Evolutionary conservation across 495 filamentous ascomycete genomes (phyloP).

Genomic region (Penicillium canariense): DNA sequence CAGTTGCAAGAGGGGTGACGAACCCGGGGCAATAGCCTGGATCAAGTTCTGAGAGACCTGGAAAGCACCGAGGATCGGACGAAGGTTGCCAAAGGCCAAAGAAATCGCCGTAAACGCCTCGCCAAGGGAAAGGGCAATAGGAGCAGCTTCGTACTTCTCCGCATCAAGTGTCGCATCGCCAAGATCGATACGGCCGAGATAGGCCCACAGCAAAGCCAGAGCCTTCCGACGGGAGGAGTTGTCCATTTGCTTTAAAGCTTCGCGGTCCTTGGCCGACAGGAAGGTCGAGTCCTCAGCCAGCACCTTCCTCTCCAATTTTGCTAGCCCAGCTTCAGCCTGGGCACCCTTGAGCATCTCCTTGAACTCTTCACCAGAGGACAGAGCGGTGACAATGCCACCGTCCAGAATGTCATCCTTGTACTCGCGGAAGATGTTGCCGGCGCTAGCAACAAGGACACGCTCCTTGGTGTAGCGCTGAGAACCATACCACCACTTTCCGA

Average conservation of each 20-base stretch:
- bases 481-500: constrained; percentile 98
- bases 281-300: constrained; percentile 54
- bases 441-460: constrained; percentile 83
- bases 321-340: constrained; percentile 69
- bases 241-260: constrained; percentile 64
- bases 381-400: constrained; percentile 71
- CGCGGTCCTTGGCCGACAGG: constrained; percentile 54
- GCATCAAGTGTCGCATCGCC: constrained; percentile 65
- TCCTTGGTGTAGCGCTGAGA: constrained; percentile 90
- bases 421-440: constrained; percentile 88
- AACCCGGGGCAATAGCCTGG: constrained; percentile 79
- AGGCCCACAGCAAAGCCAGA: constrained; percentile 90
- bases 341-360: constrained; percentile 68
- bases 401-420: constrained; percentile 81
- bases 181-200: constrained; percentile 80
- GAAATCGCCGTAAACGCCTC: constrained; percentile 84
- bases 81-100: constrained; percentile 81
- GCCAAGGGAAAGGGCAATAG: constrained; percentile 78
- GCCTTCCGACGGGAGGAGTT: constrained; percentile 78
- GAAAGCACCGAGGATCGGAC: constrained; percentile 80
- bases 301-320: constrained; percentile 78
- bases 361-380: constrained; percentile 84
- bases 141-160: constrained; percentile 76
- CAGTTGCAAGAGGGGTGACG: constrained; percentile 88
- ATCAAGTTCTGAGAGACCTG: constrained; percentile 78